Percentiles rank a stretch among this genome's conserved stretches.
These are phyloP conservation scores for Alternaria longipes DNA, from an alignment of 2,329 filamentous ascomycete genomes.

Conservation along the genomic window DNA sequence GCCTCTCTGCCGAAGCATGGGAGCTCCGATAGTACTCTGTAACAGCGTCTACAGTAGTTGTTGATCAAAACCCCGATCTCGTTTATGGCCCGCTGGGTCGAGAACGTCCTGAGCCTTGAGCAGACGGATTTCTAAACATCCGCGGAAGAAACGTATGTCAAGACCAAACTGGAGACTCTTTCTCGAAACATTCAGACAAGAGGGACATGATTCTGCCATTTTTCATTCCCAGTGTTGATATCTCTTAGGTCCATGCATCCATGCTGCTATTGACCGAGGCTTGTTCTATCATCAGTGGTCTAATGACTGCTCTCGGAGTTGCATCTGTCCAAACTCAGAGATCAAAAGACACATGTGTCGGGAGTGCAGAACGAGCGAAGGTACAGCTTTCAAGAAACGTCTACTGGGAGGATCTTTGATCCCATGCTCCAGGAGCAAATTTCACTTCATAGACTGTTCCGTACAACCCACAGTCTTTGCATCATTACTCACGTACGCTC, in stretches of 20 bases:
- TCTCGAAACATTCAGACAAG: too few species aligned
- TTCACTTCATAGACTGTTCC: neutral
- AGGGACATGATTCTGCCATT: neutral
- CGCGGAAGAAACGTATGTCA: too few species aligned
- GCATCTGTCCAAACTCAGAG: neutral
- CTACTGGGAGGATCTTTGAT: neutral
- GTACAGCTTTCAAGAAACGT: neutral
- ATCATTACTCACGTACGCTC: neutral
- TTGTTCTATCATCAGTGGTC: neutral
- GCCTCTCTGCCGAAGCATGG: too few species aligned
- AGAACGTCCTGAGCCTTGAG: too few species aligned
- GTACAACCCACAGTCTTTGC: neutral
- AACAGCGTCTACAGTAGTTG: too few species aligned
- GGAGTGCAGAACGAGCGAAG: neutral
- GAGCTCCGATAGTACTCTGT: too few species aligned
- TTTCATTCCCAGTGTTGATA: neutral
- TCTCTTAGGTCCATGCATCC: neutral
- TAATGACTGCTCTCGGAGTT: neutral
- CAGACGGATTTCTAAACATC: too few species aligned
- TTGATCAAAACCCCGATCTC: too few species aligned
- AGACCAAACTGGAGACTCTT: too few species aligned
- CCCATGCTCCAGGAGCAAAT: neutral
- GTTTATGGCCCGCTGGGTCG: too few species aligned
- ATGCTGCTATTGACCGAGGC: neutral
- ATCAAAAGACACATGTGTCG: neutral